Base-by-base conservation (phyloP, 164 flowering plant genomes). In the Taxillus chinensis region DNA sequence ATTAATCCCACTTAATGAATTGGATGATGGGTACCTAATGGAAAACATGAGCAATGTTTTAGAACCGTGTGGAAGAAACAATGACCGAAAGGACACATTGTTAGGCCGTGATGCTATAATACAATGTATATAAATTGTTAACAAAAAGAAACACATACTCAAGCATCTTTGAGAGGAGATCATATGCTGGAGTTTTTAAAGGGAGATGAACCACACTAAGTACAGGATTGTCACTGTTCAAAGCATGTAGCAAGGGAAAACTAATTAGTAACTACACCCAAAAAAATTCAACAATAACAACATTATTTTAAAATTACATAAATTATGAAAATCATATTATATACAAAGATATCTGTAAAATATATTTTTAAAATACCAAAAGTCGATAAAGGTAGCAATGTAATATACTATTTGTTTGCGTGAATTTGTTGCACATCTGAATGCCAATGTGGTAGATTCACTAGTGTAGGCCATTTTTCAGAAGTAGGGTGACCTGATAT, bases 391-490 rank as follows among this genome's bases (percentile, higher is more conserved):
- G 61, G 41, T 45, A 45, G 10, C 16, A 41, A 49, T 38, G n/a
- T 4, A 56, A 73, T 85, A 64, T 74, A 90, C 96, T 91, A 89
- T 63, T 89, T 95, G 62, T 64, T 95, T 51, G 75, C 83, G 74
- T 95, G 99, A 69, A 95, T 95, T 64, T 83, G 96, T 62, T 87
- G 96, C 50, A 66, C 41, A 76, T 95, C 96, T 37, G 78, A 63
- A 62, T 80, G 86, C 99, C 99, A 95, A 61, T 87, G 89, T 42
- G 95, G 97, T 75, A 91, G 97, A 78, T 79, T 71, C 55, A 78
- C 86, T 7, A 95, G 96, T 13, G 80, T 82, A 39, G 97, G 97
- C 97, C 99, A 95, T 79, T 87, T 95, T 41, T 95, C 99, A n/a
- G 63, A 79, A 2, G 99, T 95, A 6, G 97, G 99, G 80, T 91